Evolutionary conservation across 495 filamentous ascomycete species (phyloP), one percentile per base, ranked within the genome.

Genomic region (Xylaria venustula): DNA sequence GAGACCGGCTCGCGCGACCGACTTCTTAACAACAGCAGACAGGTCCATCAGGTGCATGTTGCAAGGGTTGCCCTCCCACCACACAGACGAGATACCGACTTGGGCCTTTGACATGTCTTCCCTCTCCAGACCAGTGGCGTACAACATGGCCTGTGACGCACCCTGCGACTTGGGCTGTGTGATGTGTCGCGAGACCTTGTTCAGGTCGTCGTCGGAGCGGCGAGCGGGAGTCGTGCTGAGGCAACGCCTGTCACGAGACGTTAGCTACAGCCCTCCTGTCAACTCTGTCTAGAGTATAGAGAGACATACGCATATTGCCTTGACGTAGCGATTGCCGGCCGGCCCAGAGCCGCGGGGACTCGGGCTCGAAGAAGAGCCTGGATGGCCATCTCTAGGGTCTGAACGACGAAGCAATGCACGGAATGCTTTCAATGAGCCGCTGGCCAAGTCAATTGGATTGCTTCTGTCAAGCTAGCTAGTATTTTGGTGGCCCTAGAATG

Each of bases 41-140:
- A 98, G 85, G 66, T 93, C 88, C 63, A 98, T 80, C 56, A 98
- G 83, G 77, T 98, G 94, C 94, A 97, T 98, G 79, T 98, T 98
- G 81, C 94, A 98, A 6, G 94, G 94, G 77, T 98, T 98, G 19
- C 94, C 94, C 42, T 90, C 85, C 75, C 90, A 95, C 88, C 89
- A 87, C 30, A 85, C 82, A 1, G 94, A 98, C 20, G 93, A 95
- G 69, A 98, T 98, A 55, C 94, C 94, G 44, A 98, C 89, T 76
- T 98, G 94, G 32, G 94, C 88, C 77, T 97, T 97, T 77, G 84
- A 85, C 86, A 98, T 89, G 73, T 97, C 94, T 45, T 82, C 81
- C 63, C 91, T 87, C 14, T 77, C 83, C 69, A 98, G 74, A 55
- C 94, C 94, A 9, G 93, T 96, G 64, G 90, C 94, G 80, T 97